Percentiles rank a stretch among this genome's conserved stretches.
These are phyloP conservation scores for Neonectria punicea DNA, from an alignment of 2,329 filamentous ascomycete species.

Conservation along the genomic window DNA sequence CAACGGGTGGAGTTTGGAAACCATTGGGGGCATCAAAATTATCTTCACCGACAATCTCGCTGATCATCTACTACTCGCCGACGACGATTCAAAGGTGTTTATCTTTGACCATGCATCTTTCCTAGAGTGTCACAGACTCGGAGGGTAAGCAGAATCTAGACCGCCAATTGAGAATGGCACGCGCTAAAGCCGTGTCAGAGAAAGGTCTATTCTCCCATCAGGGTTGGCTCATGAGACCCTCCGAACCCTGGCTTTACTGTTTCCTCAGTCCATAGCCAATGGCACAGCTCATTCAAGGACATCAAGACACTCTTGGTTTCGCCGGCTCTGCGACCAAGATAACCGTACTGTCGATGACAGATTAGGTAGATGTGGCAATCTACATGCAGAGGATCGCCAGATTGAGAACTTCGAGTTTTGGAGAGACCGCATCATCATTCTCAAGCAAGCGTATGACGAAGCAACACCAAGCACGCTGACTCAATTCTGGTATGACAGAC, in stretches of 20 bases:
- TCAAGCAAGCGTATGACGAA: constrained; percentile 56
- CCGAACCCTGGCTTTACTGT: not conserved
- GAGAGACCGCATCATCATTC: constrained; percentile 54
- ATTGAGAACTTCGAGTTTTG: constrained; percentile 45
- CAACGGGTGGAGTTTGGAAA: not conserved
- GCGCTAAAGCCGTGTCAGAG: not conserved
- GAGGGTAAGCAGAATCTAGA: not conserved
- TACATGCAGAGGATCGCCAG: not conserved
- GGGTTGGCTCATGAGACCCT: not conserved
- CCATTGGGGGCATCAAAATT: not conserved
- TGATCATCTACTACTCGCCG: not conserved
- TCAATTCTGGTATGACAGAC: constrained; percentile 56
- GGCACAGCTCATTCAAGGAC: not conserved
- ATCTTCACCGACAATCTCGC: not conserved
- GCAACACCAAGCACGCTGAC: constrained; percentile 46
- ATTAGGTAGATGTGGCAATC: not conserved
- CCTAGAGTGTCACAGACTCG: not conserved
- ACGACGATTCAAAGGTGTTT: not conserved
- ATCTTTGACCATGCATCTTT: not conserved
- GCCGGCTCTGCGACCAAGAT: not conserved
- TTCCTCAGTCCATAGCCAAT: not conserved
- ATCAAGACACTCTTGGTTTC: not conserved
- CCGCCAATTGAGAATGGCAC: too few relatives aligned
- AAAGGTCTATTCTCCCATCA: not conserved
- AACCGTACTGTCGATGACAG: not conserved